Evolutionary conservation across 148 eudicot genomes (phyloP).

Genomic region (Agrostemma githago): DNA sequence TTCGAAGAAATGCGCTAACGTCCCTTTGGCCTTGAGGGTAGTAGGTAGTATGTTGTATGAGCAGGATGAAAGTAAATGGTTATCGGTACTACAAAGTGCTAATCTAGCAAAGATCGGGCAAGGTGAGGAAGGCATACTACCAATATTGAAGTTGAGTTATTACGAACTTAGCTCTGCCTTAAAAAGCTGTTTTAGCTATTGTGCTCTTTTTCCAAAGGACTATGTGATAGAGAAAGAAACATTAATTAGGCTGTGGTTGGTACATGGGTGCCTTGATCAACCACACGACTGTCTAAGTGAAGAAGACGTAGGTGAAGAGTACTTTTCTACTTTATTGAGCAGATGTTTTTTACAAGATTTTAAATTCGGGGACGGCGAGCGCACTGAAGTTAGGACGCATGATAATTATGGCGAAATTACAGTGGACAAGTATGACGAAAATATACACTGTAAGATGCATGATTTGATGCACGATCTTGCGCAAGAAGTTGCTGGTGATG

Average conservation of each 20-base stretch:
- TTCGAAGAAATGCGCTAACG: too few species aligned
- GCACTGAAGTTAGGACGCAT: too few species aligned
- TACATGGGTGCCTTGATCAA: neutral
- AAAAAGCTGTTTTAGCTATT: constrained; percentile 40
- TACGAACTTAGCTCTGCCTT: constrained; percentile 15
- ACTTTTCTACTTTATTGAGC: constrained; percentile 9
- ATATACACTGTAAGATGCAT: constrained; percentile 28
- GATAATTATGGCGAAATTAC: too few species aligned
- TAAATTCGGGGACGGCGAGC: too few species aligned
- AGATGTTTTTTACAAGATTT: constrained; percentile 34
- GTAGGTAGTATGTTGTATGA: too few species aligned
- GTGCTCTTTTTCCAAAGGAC: constrained; percentile 39
- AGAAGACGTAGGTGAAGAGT: constrained; percentile 11
- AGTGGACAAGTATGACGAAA: constrained; percentile 16
- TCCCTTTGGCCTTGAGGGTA: too few species aligned
- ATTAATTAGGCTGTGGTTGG: neutral
- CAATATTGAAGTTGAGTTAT: too few species aligned
- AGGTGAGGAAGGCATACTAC: constrained; percentile 15
- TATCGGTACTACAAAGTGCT: neutral
- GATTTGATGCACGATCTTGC: constrained; percentile 25
- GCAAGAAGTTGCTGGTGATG: neutral
- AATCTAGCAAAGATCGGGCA: constrained; percentile 7
- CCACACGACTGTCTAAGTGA: too few species aligned
- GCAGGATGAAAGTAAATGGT: constrained; percentile 9
- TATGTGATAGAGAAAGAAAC: neutral